Evolutionary conservation across 176 grass and related monocot species (phyloP).

Genomic region (Musa acuminata): DNA sequence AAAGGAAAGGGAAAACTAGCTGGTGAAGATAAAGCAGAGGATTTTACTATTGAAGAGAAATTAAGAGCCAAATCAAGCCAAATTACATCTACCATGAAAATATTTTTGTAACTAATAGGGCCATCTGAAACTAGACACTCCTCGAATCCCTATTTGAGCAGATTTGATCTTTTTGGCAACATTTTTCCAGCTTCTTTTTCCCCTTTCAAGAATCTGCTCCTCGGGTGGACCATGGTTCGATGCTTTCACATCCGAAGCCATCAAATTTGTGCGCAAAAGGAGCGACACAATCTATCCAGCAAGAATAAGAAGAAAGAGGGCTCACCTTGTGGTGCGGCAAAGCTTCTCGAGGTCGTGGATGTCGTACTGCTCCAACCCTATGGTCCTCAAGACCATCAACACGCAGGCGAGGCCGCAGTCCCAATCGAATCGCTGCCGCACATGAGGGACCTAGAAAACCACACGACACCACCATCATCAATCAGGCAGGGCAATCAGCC

Average conservation of each 20-base stretch:
- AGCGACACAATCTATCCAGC: background rate
- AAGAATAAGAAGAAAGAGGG: background rate
- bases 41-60: no score
- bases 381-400: slow-evolving; percentile 79
- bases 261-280: background rate
- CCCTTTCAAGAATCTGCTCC: background rate
- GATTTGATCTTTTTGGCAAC: background rate
- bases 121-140: background rate
- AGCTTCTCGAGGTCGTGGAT: slow-evolving; percentile 76
- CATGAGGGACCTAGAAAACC: slow-evolving; percentile 61
- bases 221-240: background rate
- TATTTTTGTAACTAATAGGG: no score
- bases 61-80: no score
- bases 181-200: background rate
- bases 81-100: background rate
- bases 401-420: slow-evolving; percentile 95
- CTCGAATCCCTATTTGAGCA: background rate
- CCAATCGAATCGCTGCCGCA: slow-evolving; percentile 88
- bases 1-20: background rate
- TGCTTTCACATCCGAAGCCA: background rate
- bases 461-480: background rate
- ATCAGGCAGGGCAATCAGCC: background rate
- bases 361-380: slow-evolving; percentile 54
- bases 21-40: no score
- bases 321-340: slow-evolving; percentile 78